Evolutionary conservation across 1,139 yeast species (phyloP).

Genomic region (Yamadazyma sp.): DNA sequence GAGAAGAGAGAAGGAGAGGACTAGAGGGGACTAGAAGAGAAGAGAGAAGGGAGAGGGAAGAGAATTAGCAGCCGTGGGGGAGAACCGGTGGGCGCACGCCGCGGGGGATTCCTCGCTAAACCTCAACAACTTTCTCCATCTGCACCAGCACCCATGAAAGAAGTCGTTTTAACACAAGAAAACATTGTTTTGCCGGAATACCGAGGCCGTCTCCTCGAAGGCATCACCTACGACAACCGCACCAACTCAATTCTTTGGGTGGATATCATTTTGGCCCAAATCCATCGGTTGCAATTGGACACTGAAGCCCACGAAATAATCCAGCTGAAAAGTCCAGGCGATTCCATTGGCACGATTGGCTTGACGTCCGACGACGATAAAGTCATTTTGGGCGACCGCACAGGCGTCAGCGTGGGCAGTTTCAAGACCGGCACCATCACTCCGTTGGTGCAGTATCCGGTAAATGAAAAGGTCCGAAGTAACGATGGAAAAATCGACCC

Average conservation of each 20-base stretch:
- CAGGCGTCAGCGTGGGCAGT: slow-evolving; percentile 55
- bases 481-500: slow-evolving; percentile 76
- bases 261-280: slow-evolving; percentile 60
- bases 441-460: slow-evolving; percentile 47
- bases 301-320: slow-evolving; percentile 40
- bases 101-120: neutral
- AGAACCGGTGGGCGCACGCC: neutral
- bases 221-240: slow-evolving; percentile 59
- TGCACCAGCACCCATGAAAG: neutral
- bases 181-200: slow-evolving; percentile 41
- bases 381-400: slow-evolving; percentile 52
- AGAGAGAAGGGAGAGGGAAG: no score
- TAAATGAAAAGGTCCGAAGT: slow-evolving; percentile 48
- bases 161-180: slow-evolving; percentile 6
- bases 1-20: no score
- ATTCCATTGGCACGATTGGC: slow-evolving; percentile 63
- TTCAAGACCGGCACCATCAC: slow-evolving; percentile 43
- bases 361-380: slow-evolving; percentile 48
- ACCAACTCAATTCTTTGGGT: slow-evolving; percentile 67
- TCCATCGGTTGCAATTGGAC: slow-evolving; percentile 45
- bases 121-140: neutral
- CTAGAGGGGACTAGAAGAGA: no score
- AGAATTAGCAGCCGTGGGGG: no score
- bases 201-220: slow-evolving; percentile 63
- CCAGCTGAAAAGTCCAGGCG: slow-evolving; percentile 33